phyloP scores from a whole-genome alignment of 2,329 filamentous ascomycete genomes.

The Colletotrichum gigasporum region DNA sequence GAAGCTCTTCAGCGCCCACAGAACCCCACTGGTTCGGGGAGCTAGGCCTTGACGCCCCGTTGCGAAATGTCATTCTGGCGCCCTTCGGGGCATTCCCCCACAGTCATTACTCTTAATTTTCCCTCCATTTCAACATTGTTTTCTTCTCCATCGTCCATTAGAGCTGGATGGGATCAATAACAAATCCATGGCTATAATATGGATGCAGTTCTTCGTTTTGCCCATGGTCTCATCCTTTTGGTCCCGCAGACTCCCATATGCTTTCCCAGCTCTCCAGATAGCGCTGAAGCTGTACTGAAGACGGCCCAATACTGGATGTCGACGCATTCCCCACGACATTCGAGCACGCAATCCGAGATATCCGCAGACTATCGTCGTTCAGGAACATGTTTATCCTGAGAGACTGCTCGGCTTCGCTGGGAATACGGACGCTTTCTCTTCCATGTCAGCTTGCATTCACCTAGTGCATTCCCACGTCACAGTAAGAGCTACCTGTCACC shows the following conservation, averaged over 20 bases:
- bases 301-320: background rate
- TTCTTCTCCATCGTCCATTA: too few species aligned
- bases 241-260: background rate
- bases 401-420: background rate
- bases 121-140: too few species aligned
- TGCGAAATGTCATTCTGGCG: background rate
- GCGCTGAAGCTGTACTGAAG: background rate
- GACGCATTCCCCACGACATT: background rate
- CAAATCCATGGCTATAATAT: too few species aligned
- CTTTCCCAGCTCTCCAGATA: background rate
- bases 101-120: too few species aligned
- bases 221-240: too few species aligned
- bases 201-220: too few species aligned
- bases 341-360: background rate
- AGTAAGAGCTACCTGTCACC: background rate
- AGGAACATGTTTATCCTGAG: background rate
- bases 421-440: background rate
- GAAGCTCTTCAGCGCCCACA: background rate
- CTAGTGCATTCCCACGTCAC: background rate
- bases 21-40: background rate
- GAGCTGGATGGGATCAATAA: too few species aligned
- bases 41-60: too few species aligned
- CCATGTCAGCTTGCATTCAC: background rate
- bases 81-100: constrained; percentile 8
- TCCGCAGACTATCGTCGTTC: background rate